Percentiles rank a stretch among this genome's conserved stretches.
These are phyloP conservation scores for Ophiocordyceps robertsii DNA, from an alignment of 2,329 filamentous ascomycete species.

Conservation along the genomic window DNA sequence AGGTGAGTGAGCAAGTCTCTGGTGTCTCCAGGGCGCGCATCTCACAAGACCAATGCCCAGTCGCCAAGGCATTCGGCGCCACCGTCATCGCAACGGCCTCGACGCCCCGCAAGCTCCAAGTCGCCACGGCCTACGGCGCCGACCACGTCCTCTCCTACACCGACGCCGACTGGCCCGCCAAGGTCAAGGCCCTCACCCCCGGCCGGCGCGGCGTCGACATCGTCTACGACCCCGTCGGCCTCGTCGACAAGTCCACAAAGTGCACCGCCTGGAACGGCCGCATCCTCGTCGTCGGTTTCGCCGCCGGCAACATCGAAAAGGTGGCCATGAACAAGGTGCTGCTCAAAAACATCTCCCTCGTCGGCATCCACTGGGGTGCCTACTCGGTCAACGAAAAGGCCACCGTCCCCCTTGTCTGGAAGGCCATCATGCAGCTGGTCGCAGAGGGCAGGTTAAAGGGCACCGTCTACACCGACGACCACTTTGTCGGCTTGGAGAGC, in stretches of 20 bases:
- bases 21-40: not conserved
- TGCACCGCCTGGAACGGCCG: constrained; percentile 90
- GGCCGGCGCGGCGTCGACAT: constrained; percentile 68
- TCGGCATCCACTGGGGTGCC: constrained; percentile 85
- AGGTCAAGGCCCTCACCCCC: constrained; percentile 68
- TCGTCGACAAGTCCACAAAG: constrained; percentile 79
- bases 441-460: constrained; percentile 64
- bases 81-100: constrained; percentile 90
- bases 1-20: constrained; percentile 20
- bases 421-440: constrained; percentile 68
- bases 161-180: constrained; percentile 45
- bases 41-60: constrained; percentile 11
- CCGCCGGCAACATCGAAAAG: constrained; percentile 64
- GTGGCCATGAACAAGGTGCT: constrained; percentile 85
- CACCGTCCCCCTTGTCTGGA: constrained; percentile 62
- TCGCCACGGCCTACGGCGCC: constrained; percentile 70
- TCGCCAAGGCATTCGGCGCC: constrained; percentile 84
- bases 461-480: constrained; percentile 69
- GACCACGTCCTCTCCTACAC: constrained; percentile 74
- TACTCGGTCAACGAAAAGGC: constrained; percentile 63
- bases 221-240: constrained; percentile 85
- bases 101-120: constrained; percentile 61
- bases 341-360: constrained; percentile 82
- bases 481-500: constrained; percentile 70
- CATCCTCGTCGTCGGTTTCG: constrained; percentile 80